Percentiles rank a stretch among this genome's conserved stretches.
Evolutionary conservation across 805 yeast species (phyloP).

Genomic region (Dipodascopsis uninucleata): DNA sequence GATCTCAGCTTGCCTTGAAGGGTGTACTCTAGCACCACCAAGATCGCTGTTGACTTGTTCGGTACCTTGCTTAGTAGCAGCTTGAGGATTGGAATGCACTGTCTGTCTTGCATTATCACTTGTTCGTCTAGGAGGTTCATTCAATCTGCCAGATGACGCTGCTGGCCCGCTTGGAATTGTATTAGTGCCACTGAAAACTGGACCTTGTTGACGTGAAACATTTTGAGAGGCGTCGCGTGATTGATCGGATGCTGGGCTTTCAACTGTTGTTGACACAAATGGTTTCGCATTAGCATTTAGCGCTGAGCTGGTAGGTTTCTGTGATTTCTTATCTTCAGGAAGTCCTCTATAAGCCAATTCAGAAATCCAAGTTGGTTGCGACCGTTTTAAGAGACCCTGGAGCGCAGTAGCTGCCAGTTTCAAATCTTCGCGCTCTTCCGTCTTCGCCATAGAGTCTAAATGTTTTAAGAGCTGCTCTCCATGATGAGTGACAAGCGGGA

Average conservation of each 20-base stretch:
- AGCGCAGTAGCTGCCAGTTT: conserved; percentile 58
- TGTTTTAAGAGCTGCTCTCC: conserved; percentile 50
- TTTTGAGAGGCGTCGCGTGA: conserved; percentile 2
- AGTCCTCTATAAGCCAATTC: conserved; percentile 9
- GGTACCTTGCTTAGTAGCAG: neutral
- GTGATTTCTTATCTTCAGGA: neutral
- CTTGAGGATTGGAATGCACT: neutral
- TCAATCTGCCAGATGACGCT: neutral
- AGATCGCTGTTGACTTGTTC: too few species aligned
- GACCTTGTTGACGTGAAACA: too few species aligned
- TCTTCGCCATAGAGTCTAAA: conserved; percentile 46
- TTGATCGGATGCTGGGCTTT: conserved; percentile 1
- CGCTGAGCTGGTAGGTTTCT: conserved; percentile 6
- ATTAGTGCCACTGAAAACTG: too few species aligned
- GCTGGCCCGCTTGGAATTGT: too few species aligned
- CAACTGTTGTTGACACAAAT: neutral
- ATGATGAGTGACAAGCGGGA: conserved; percentile 66
- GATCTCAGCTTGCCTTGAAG: too few species aligned
- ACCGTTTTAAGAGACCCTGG: conserved; percentile 31
- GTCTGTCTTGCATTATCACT: neutral
- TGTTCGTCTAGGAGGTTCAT: neutral
- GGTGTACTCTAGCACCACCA: too few species aligned
- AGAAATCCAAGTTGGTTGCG: conserved; percentile 31
- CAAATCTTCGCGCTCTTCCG: conserved; percentile 74
- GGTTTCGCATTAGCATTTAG: conserved; percentile 6